Conservation (phyloP, 164 flowering plant genomes). For the Aristolochia contorta region DNA sequence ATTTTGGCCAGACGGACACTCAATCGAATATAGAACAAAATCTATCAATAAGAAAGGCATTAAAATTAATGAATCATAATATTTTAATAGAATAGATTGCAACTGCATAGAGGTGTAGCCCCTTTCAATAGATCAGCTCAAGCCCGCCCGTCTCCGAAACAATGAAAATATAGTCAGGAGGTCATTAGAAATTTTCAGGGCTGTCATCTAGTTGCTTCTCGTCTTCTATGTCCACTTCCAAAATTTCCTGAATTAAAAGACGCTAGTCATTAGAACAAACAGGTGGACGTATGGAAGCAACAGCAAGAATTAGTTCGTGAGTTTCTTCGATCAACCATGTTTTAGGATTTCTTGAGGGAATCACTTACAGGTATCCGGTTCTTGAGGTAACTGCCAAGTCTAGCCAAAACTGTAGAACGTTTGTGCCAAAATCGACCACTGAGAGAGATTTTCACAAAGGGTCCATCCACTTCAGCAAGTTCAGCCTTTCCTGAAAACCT, state of each 20-base stretch:
- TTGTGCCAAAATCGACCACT: conserved; percentile 88
- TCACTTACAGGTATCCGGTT: conserved; percentile 80
- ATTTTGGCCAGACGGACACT: no score
- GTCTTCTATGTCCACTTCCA: conserved; percentile 91
- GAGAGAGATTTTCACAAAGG: conserved; percentile 77
- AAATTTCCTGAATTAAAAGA: conserved; percentile 48
- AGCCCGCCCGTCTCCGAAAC: no score
- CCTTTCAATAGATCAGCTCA: no score
- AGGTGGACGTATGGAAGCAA: not conserved
- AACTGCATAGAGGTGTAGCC: no score
- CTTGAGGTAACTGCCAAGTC: conserved; percentile 78
- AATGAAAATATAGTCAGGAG: no score
- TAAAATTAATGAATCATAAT: no score
- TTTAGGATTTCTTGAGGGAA: not conserved
- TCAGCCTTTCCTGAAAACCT: conserved; percentile 53
- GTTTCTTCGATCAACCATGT: no score
- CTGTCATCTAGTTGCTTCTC: conserved; percentile 94
- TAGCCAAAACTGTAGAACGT: conserved; percentile 58
- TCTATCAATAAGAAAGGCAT: no score
- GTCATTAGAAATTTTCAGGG: conserved; percentile 63
- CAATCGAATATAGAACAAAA: no score
- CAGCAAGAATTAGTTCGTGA: not conserved
- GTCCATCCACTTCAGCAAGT: conserved; percentile 87
- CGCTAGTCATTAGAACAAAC: not conserved
- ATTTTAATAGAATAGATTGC: no score